Evolutionary conservation across 768 basidiomycete genomes (phyloP).

Genomic region (Amanita muscaria): DNA sequence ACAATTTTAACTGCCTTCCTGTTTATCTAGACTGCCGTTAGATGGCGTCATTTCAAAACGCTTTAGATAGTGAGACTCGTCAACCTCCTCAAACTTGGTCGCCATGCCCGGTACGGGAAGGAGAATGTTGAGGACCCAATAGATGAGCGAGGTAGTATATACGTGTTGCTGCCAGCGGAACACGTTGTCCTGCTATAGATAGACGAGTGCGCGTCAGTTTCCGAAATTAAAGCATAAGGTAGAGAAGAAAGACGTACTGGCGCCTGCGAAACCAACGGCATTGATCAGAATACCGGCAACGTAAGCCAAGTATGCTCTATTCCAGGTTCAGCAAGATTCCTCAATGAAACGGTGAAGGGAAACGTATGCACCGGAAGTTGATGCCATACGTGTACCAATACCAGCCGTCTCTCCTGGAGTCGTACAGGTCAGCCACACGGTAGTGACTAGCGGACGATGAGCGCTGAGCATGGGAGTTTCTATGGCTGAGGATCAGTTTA

Average conservation of each 20-base stretch:
- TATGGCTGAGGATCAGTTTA: no score
- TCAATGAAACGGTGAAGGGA: no score
- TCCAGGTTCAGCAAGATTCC: slow-evolving; percentile 1
- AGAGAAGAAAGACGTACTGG: slow-evolving; percentile 19
- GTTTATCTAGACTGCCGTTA: no score
- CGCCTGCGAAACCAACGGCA: no score
- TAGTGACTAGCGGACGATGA: no score
- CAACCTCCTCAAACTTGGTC: slow-evolving; percentile 41
- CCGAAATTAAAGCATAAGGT: slow-evolving; percentile 5
- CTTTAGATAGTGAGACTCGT: slow-evolving; percentile 25
- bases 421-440: slow-evolving; percentile 66
- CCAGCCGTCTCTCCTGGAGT: slow-evolving; percentile 45
- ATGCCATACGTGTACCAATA: slow-evolving; percentile 70
- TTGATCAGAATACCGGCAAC: slow-evolving; percentile 73
- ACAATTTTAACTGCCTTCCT: no score
- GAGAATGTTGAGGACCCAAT: slow-evolving; percentile 46
- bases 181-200: slow-evolving; percentile 41
- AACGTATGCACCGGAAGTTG: slow-evolving; percentile 49
- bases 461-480: no score
- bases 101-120: slow-evolving; percentile 51
- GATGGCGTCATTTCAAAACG: background rate
- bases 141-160: slow-evolving; percentile 62
- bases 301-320: slow-evolving; percentile 57
- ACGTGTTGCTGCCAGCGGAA: slow-evolving; percentile 59
- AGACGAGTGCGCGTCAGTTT: no score